A percentile compares a stretch with the other conserved stretches of the same genome.
Evolutionary conservation across 2,329 filamentous ascomycete genomes (phyloP).

Genomic region (Chaetomiaceae sp.): DNA sequence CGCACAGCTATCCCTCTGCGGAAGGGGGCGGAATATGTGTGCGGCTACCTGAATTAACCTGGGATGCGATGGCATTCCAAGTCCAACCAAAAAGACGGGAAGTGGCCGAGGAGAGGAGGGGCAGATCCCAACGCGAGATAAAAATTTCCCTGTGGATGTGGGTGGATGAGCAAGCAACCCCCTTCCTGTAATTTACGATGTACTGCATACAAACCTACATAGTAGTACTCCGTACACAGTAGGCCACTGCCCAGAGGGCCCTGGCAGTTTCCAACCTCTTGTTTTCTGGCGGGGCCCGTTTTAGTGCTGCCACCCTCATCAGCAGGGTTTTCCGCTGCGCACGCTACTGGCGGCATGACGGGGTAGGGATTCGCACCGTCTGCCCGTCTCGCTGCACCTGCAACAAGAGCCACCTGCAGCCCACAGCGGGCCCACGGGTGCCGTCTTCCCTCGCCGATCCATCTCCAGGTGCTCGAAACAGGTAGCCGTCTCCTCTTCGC

Average conservation of each 20-base stretch:
- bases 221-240: too few relatives aligned
- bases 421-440: conserved; percentile 3
- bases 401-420: conserved; percentile 11
- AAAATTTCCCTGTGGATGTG: too few relatives aligned
- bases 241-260: not conserved
- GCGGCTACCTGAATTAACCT: too few relatives aligned
- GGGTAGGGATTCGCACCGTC: conserved; percentile 12
- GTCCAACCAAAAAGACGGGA: not conserved
- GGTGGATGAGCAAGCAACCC: too few relatives aligned
- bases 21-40: not conserved
- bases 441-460: conserved; percentile 19
- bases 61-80: not conserved
- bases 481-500: conserved; percentile 1
- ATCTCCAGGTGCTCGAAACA: conserved; percentile 13
- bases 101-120: not conserved
- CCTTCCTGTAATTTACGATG: too few relatives aligned
- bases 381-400: conserved; percentile 9
- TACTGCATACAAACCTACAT: too few relatives aligned
- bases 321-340: not conserved
- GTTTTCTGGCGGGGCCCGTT: conserved; percentile 1
- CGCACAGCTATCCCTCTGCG: conserved; percentile 10
- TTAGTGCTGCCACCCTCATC: not conserved
- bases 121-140: not conserved
- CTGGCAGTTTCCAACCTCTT: conserved; percentile 4
- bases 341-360: conserved; percentile 3